A percentile compares a stretch with the other conserved stretches of the same genome.
phyloP scores from a whole-genome alignment of 306 rosid species.

The Senna siamea region DNA sequence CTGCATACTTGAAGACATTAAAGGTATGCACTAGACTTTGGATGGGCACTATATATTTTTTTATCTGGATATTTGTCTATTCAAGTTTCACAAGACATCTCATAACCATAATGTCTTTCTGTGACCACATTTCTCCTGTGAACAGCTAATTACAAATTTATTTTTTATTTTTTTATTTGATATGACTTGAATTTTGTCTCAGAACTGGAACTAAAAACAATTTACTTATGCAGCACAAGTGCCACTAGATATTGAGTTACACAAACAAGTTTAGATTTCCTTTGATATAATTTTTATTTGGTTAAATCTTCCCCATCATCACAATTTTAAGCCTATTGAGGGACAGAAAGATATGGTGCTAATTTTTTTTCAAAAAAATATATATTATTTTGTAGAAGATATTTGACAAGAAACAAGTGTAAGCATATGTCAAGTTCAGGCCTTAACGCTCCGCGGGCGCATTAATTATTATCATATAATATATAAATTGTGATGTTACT shows the following conservation, averaged over 20 bases:
- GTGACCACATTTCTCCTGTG: too few relatives aligned
- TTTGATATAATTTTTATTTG: neutral
- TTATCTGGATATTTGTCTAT: neutral
- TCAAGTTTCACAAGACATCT: neutral
- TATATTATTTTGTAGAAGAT: neutral
- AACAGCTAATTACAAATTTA: too few relatives aligned
- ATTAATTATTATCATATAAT: neutral
- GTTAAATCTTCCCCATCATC: neutral
- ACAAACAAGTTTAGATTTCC: too few relatives aligned
- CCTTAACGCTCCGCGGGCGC: neutral
- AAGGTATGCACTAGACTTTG: constrained; percentile 28
- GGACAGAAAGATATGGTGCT: too few relatives aligned
- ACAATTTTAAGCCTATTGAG: neutral
- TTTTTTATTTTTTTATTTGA: too few relatives aligned
- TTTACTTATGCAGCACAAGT: too few relatives aligned
- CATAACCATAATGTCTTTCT: neutral
- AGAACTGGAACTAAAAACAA: too few relatives aligned
- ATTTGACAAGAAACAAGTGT: neutral
- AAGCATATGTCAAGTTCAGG: neutral
- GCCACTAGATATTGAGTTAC: too few relatives aligned
- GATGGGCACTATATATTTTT: neutral
- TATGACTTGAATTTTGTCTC: too few relatives aligned
- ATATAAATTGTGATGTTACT: neutral
- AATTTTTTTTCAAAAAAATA: too few relatives aligned
- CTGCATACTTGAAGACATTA: constrained; percentile 42